Evolutionary conservation across 768 basidiomycete genomes (phyloP).

Genomic region (Lactifluus rugatus): DNA sequence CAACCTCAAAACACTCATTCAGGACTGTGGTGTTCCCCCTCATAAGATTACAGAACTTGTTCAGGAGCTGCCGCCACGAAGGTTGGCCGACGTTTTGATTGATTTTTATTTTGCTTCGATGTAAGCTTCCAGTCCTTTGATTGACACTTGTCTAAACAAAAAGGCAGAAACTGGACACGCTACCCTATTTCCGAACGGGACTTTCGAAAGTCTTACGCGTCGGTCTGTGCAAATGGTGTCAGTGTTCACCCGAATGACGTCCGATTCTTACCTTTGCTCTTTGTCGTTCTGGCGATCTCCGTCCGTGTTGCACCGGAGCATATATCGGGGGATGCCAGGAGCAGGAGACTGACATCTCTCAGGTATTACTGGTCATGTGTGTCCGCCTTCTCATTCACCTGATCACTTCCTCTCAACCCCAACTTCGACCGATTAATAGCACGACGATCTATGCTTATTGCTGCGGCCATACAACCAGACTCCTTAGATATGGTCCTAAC

Average conservation of each 20-base stretch:
- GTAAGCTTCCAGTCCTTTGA: slow-evolving; percentile 32
- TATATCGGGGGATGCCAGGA: slow-evolving; percentile 71
- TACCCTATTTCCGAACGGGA: slow-evolving; percentile 84
- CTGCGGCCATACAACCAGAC: slow-evolving; percentile 89
- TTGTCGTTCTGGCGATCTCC: slow-evolving; percentile 84
- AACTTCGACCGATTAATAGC: slow-evolving; percentile 37
- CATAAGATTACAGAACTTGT: slow-evolving; percentile 85
- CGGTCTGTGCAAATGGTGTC: slow-evolving; percentile 51
- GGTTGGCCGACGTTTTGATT: slow-evolving; percentile 66
- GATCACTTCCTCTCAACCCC: slow-evolving; percentile 13
- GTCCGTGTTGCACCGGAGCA: slow-evolving; percentile 78
- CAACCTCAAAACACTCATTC: slow-evolving; percentile 75
- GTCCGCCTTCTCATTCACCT: slow-evolving; percentile 27
- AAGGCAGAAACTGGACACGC: slow-evolving; percentile 82
- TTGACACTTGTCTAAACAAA: slow-evolving; percentile 12
- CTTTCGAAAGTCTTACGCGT: slow-evolving; percentile 63
- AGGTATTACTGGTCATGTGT: slow-evolving; percentile 94
- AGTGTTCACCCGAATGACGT: slow-evolving; percentile 66
- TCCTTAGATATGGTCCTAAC: slow-evolving; percentile 88
- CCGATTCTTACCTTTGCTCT: slow-evolving; percentile 83
- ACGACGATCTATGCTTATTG: slow-evolving; percentile 77
- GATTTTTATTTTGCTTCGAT: slow-evolving; percentile 73
- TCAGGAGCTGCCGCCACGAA: slow-evolving; percentile 75
- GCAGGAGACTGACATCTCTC: slow-evolving; percentile 66
- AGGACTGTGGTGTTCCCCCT: slow-evolving; percentile 87